Evolutionary conservation across 768 basidiomycete genomes (phyloP).

Genomic region (Hebeloma cylindrosporum): DNA sequence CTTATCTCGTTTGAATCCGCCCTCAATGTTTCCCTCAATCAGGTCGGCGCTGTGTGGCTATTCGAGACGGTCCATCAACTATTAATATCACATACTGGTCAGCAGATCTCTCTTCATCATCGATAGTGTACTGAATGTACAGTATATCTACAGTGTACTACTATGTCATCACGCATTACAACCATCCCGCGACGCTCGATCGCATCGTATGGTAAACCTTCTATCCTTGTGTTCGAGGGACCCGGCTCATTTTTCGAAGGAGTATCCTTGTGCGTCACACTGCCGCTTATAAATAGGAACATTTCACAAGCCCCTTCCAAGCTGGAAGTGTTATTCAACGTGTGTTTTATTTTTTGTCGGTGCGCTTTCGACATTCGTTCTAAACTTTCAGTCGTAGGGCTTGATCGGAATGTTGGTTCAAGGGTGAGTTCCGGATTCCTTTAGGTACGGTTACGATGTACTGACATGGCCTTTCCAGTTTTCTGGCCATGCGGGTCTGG

Average conservation of each 20-base stretch:
- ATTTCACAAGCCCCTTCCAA: conserved; percentile 17
- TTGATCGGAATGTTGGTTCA: conserved; percentile 58
- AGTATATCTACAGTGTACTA: conserved; percentile 42
- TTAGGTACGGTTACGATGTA: background rate
- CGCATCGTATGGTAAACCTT: conserved; percentile 47
- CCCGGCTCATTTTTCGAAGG: conserved; percentile 30
- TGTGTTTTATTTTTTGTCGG: conserved; percentile 22
- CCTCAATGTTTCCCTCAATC: conserved; percentile 1
- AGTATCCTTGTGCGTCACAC: conserved; percentile 45
- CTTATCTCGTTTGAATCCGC: too few species aligned
- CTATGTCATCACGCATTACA: conserved; percentile 54
- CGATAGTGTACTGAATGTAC: background rate
- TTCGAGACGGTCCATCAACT: conserved; percentile 55
- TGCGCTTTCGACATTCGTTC: background rate
- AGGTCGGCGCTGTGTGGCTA: conserved; percentile 50
- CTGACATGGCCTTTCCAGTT: conserved; percentile 26
- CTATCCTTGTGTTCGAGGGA: too few species aligned
- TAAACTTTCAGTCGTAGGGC: conserved; percentile 34
- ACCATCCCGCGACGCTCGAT: conserved; percentile 37
- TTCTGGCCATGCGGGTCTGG: conserved; percentile 44
- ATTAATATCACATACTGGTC: conserved; percentile 54
- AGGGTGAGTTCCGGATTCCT: conserved; percentile 32
- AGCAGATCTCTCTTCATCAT: conserved; percentile 10
- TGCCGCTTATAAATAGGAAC: background rate
- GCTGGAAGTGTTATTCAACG: conserved; percentile 61